Base-by-base conservation (phyloP, 2,329 filamentous ascomycete species). In the Chrysoporthe deuterocubensis region DNA sequence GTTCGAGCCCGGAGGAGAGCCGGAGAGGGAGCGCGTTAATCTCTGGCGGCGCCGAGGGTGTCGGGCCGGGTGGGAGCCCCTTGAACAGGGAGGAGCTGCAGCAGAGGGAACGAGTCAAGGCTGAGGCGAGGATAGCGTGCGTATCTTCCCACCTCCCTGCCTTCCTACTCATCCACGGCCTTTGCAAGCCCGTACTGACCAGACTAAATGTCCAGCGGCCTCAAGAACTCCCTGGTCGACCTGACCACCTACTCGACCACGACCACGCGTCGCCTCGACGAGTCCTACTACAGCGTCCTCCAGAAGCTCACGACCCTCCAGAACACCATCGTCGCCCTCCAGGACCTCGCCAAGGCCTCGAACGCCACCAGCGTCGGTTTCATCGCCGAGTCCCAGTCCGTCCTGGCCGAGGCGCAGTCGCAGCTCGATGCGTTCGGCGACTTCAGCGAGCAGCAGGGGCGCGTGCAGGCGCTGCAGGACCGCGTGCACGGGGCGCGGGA, bases 231-330 rank as follows among this genome's bases (percentile, higher is more conserved):
- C 4, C 78, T 89, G 0, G 75, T 77, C 34, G 81, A 85, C 61
- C 81, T 94, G 13, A 84, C 84, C 72, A 80, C 84, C 43, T 84
- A 89, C 75, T 90, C 90, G 32, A 83, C 87, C 66, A 79, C 83
- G 32, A 87, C 89, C 34, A 92, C 89, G 18, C 83, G 85, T 69
- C 85, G 85, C 44, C 85, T 95, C 54, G 91, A 94, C 76, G 87
- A 91, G 68, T 90, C 90, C 3, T 94, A 94, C 79, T 91, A 92
- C 71, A 86, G 87, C 0, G 85, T 94, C 11, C 82, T 93, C 42
- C 89, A 92, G 75, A 92, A 90, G 74, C 83, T 91, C 61, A 85
- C 84, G 62, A 77, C 83, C 0, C 81, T 94, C 48, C 89, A 90
- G 65, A 85, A 82, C 71, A 92, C 89, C 0, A 85, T 94, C 50